Evolutionary conservation across 2,329 filamentous ascomycete species (phyloP), one percentile per base, ranked within the genome.

Genomic region (Colletotrichum sp.): DNA sequence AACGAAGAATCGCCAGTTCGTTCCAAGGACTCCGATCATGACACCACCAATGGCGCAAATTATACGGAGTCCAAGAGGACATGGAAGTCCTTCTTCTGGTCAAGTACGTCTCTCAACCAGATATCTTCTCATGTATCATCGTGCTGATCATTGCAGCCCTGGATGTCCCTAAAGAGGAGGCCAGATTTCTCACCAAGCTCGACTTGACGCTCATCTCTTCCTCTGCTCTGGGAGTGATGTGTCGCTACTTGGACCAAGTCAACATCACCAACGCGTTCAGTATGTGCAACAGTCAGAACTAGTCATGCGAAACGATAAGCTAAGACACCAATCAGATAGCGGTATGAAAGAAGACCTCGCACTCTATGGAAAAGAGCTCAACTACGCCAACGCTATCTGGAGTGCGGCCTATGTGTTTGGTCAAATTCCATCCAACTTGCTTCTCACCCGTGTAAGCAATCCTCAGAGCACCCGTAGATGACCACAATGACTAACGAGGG

Each of bases 11-110:
- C 18, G 18, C 39, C 39, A n/a, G 30, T 16, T 28, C 16, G 24
- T 15, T 60, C 44, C 15, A 57, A 71, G 24, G 71, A 30, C 6
- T n/a, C 49, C 12, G 28, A 26, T 9, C 60, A 64, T 28, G 63
- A 13, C 2, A 24, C 30, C n/a, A 16, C 62, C 9, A 71, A 69
- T 24, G 57, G 24, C 15, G 32, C 55, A 21, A 39, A 12, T 8
- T 74, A 76, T 16, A 64, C 21, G 6, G 90, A 77, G 88, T 91
- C 21, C 82, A 90, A 83, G 89, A 91, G 79, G 24, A 81, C 80
- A 0, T 81, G 80, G 80, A 78, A 71, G 64, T 80, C 80, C 1
- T 80, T 72, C 34, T 32, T 81, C 63, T 81, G 80, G 80, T 81
- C 80, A 4, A 76, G 80, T 81, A 44, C 62, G 80, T 71, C 2